Conservation (phyloP, 1,284 basidiomycete species). For the Sutorius eximius region DNA sequence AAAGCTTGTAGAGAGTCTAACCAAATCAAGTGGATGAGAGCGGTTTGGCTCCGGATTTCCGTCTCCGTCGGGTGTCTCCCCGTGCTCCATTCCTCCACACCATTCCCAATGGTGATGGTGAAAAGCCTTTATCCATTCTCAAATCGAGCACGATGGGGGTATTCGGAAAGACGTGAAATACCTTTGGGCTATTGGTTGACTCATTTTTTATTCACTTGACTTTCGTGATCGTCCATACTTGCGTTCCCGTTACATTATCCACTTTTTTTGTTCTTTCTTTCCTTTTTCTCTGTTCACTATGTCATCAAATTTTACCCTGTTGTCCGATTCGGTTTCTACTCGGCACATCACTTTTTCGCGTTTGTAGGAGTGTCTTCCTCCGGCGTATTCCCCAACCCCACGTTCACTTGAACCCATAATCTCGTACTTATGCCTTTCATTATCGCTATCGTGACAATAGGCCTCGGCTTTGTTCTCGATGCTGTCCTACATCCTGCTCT, state of each 20-base stretch:
- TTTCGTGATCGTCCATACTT: conserved; percentile 34
- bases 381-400: conserved; percentile 26
- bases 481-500: conserved; percentile 19
- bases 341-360: conserved; percentile 23
- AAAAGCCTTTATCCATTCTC: background rate
- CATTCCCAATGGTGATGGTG: conserved; percentile 8
- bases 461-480: conserved; percentile 24
- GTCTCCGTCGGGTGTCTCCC: conserved; percentile 12
- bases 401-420: conserved; percentile 27
- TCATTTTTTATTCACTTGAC: conserved; percentile 48
- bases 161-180: conserved; percentile 23
- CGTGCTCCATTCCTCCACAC: background rate
- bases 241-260: conserved; percentile 34
- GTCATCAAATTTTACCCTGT: conserved; percentile 8
- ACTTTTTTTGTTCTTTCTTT: conserved; percentile 23
- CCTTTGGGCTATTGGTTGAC: conserved; percentile 66
- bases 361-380: conserved; percentile 26
- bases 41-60: conserved; percentile 41
- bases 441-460: conserved; percentile 29
- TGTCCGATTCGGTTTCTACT: conserved; percentile 15
- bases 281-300: conserved; percentile 1
- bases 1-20: conserved; percentile 34
- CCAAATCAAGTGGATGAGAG: conserved; percentile 42
- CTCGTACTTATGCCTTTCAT: conserved; percentile 32
- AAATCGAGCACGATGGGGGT: conserved; percentile 9